These are phyloP conservation scores for Colletotrichum abscissum DNA, from an alignment of 2,329 filamentous ascomycete species.

Conservation along the genomic window DNA sequence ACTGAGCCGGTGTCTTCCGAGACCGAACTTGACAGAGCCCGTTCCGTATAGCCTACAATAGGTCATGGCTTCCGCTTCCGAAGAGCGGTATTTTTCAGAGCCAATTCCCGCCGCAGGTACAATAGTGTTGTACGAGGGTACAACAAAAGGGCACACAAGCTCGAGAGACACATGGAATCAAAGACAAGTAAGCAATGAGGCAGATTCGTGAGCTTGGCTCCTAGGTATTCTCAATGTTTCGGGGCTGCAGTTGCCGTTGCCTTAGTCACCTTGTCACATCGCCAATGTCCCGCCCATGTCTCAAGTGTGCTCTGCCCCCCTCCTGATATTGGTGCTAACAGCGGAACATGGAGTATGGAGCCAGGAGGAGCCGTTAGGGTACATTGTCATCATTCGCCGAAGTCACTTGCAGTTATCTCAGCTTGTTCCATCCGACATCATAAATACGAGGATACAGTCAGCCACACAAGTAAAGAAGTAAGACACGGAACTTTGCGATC, in stretches of 20 bases:
- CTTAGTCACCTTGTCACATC: slow-evolving; percentile 2
- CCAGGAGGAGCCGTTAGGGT: background rate
- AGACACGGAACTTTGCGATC: background rate
- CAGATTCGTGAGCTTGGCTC: background rate
- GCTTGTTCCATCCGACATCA: background rate
- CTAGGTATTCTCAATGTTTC: background rate
- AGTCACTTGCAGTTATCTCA: background rate
- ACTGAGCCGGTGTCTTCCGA: background rate
- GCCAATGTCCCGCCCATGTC: background rate
- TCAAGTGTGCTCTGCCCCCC: background rate
- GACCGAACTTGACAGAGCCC: background rate
- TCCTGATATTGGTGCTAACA: background rate
- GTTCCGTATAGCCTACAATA: background rate
- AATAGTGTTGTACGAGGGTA: too few species aligned
- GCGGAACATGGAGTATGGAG: slow-evolving; percentile 3
- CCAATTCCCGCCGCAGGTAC: background rate
- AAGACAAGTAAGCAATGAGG: background rate
- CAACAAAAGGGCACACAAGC: background rate
- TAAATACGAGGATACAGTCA: background rate
- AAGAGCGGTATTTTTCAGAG: too few species aligned
- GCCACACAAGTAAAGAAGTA: background rate
- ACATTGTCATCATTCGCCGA: slow-evolving; percentile 3
- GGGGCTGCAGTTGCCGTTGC: background rate
- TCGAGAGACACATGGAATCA: background rate
- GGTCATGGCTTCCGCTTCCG: background rate